Base-by-base conservation (phyloP, 164 flowering plant species). In the Taxillus chinensis region DNA sequence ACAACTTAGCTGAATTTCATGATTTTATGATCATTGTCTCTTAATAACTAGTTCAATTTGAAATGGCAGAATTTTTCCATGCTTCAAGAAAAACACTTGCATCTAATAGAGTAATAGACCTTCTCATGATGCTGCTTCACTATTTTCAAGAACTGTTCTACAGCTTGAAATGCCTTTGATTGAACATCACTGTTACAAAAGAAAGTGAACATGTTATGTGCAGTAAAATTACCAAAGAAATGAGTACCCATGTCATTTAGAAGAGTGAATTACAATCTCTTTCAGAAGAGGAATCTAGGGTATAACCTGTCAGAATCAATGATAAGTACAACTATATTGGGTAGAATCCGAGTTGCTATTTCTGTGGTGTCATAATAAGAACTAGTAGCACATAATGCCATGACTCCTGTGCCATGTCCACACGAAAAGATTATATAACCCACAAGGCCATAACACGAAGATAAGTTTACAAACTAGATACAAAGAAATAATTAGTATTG, bases 371-470 rank as follows among this genome's bases (percentile, higher is more conserved):
- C 99, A 81, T 91, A 95, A 67, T 83, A 86, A 45, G 96, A 80
- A 79, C 95, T 91, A 57, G 99, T 95, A 50, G 93, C 97, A 76
- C 86, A 78, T 65, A 95, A 73, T 63, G 99, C 97, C 97, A 91
- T 89, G 62, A 95, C 66, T 57, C 97, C 99, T 95, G 27, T 27
- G 87, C 71, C 73, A 78, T 6, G 8, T 39, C 3, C 10, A 54
- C 39, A 8, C 9, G 39, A 5, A 17, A 37, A 27, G 3, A 2
- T 27, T 8, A 54, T 17, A 5, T 5, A 54, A 4, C 7, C 12
- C 13, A 52, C 27, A 52, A 51, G 8, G n/a, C n/a, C n/a, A n/a
- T n/a, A n/a, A 17, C 39, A 17, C 17, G 7, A 15, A 52, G 13
- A 0, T n/a, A 5, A 52, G 14, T 4, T 54, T n/a, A 10, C 39